Evolutionary conservation across 2,329 filamentous ascomycete genomes (phyloP).

Genomic region (Diaporthe humulicola): DNA sequence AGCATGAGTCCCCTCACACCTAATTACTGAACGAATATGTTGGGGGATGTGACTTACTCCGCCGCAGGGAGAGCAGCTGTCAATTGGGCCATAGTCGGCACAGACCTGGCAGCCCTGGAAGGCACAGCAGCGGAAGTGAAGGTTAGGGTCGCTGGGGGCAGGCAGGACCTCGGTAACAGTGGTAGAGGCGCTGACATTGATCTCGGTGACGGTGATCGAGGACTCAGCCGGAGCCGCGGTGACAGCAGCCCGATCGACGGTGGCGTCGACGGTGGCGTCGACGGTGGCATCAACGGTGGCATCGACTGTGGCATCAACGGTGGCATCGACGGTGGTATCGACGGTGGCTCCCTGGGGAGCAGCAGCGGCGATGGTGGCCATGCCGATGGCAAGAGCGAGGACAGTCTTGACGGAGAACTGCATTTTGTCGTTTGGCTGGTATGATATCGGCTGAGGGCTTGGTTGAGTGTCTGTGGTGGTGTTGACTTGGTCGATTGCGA

Average conservation of each 20-base stretch:
- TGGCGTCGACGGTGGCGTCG: no score
- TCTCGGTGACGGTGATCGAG: no score
- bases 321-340: no score
- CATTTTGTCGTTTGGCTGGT: not conserved
- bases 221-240: no score
- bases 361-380: not conserved
- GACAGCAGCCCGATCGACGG: no score
- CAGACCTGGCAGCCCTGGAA: not conserved
- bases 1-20: not conserved
- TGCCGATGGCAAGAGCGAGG: slow-evolving; percentile 2
- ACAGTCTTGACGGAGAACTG: slow-evolving; percentile 5
- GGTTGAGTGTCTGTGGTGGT: not conserved
- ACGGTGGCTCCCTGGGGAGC: no score
- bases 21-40: not conserved
- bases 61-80: not conserved
- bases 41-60: not conserved
- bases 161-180: no score
- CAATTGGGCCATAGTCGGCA: not conserved
- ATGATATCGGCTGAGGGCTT: not conserved
- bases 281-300: no score
- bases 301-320: no score
- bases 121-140: not conserved
- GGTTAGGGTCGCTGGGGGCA: not conserved
- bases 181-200: no score
- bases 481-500: not conserved